These are phyloP conservation scores for Kwoniella dendrophila DNA, from an alignment of 768 basidiomycete species.

Conservation along the genomic window DNA sequence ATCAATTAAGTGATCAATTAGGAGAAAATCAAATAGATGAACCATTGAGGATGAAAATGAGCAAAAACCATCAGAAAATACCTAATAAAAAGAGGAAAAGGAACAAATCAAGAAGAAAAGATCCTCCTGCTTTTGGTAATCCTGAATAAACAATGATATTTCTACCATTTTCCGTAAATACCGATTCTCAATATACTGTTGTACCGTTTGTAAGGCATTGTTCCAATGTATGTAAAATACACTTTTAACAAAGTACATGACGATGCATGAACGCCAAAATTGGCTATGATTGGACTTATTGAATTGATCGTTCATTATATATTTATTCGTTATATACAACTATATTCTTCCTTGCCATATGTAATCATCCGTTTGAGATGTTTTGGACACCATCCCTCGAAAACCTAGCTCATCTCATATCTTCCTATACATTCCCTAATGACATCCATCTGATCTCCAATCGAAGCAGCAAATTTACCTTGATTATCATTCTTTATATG, in stretches of 20 bases:
- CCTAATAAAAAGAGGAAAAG: conserved; percentile 27
- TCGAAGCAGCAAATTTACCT: background rate
- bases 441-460: conserved; percentile 7
- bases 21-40: background rate
- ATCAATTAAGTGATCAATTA: conserved; percentile 16
- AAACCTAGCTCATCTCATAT: conserved; percentile 5
- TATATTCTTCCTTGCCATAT: no score
- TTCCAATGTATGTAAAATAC: no score
- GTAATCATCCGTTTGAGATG: no score
- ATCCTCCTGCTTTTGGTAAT: conserved; percentile 44
- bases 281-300: no score
- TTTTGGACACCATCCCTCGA: no score
- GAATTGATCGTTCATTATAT: no score
- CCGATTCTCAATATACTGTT: no score
- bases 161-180: no score
- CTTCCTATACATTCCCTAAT: conserved; percentile 4
- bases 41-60: background rate
- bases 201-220: no score
- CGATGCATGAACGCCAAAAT: no score
- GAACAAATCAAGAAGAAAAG: conserved; percentile 41
- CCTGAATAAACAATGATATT: conserved; percentile 14
- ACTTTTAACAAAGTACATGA: no score
- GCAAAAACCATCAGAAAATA: background rate
- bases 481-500: background rate
- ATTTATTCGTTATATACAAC: no score